Conservation (phyloP, 768 basidiomycete species). For the Lanmaoa pseudosensibilis region DNA sequence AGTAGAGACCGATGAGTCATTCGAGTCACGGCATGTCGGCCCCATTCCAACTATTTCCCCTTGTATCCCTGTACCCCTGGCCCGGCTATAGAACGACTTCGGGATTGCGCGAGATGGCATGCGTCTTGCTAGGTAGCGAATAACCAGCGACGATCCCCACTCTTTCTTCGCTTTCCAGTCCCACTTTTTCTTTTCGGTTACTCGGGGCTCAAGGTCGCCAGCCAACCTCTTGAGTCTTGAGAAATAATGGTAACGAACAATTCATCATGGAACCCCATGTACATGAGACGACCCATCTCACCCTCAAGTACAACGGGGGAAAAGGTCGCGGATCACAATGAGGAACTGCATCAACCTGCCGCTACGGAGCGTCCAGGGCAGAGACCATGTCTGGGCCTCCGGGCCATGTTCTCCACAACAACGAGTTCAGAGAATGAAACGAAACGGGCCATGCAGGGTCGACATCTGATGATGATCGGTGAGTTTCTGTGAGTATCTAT, state of each 20-base stretch:
- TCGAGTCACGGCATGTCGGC: background rate
- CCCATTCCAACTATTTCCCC: too few relatives aligned
- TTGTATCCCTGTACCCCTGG: background rate
- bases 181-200: background rate
- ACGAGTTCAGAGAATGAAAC: constrained; percentile 25
- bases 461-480: constrained; percentile 47
- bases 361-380: background rate
- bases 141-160: background rate
- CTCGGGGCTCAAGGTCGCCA: background rate
- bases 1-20: background rate
- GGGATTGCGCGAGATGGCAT: background rate
- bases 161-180: background rate
- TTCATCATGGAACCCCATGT: background rate
- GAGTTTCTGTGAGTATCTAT: constrained; percentile 1
- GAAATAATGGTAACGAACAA: background rate
- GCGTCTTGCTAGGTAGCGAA: background rate
- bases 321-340: background rate
- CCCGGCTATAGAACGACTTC: background rate
- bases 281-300: background rate
- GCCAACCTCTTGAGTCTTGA: background rate
- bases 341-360: background rate
- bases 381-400: background rate
- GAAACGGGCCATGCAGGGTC: constrained; percentile 41
- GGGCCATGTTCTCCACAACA: constrained; percentile 8
- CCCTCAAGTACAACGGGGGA: background rate